Conservation (phyloP, 2,329 filamentous ascomycete genomes). For the Lizonia empirigonia region DNA sequence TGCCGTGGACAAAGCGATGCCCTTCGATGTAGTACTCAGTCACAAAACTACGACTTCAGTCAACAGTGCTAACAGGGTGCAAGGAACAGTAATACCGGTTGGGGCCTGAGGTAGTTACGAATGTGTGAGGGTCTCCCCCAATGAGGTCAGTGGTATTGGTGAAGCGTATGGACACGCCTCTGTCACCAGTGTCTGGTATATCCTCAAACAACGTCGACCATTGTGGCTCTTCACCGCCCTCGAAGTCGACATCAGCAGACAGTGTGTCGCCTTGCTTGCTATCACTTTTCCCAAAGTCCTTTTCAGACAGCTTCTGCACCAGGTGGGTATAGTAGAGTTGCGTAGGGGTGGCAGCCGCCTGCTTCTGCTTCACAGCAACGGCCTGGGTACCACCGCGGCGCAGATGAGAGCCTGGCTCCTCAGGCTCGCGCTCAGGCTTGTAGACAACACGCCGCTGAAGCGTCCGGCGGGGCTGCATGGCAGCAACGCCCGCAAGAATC, state of each 20-base stretch:
- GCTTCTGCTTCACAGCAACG: slow-evolving; percentile 41
- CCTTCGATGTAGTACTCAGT: slow-evolving; percentile 64
- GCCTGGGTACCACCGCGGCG: slow-evolving; percentile 47
- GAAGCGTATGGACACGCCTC: slow-evolving; percentile 60
- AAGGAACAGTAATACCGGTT: slow-evolving; percentile 54
- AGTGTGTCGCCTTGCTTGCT: slow-evolving; percentile 19
- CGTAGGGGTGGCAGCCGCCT: slow-evolving; percentile 50
- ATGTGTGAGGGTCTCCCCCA: slow-evolving; percentile 56
- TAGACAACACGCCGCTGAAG: slow-evolving; percentile 64
- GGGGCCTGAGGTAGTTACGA: slow-evolving; percentile 58
- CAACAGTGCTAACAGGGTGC: slow-evolving; percentile 20
- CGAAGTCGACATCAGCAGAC: slow-evolving; percentile 29
- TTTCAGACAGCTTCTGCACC: slow-evolving; percentile 50
- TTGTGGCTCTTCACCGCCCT: slow-evolving; percentile 31
- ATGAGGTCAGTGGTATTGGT: slow-evolving; percentile 56
- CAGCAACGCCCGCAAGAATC: slow-evolving; percentile 65
- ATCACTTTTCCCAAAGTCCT: slow-evolving; percentile 41
- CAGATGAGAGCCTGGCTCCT: slow-evolving; percentile 46
- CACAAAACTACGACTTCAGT: slow-evolving; percentile 54
- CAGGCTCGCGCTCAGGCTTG: slow-evolving; percentile 58
- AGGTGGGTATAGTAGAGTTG: slow-evolving; percentile 62
- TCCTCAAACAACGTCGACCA: slow-evolving; percentile 51
- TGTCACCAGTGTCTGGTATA: slow-evolving; percentile 56
- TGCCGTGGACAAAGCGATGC: slow-evolving; percentile 62
- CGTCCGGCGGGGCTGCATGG: slow-evolving; percentile 63